Percentiles rank a stretch among this genome's conserved stretches.
Conservation (phyloP, 176 grass and related monocot genomes). For the Musa itinerans region DNA sequence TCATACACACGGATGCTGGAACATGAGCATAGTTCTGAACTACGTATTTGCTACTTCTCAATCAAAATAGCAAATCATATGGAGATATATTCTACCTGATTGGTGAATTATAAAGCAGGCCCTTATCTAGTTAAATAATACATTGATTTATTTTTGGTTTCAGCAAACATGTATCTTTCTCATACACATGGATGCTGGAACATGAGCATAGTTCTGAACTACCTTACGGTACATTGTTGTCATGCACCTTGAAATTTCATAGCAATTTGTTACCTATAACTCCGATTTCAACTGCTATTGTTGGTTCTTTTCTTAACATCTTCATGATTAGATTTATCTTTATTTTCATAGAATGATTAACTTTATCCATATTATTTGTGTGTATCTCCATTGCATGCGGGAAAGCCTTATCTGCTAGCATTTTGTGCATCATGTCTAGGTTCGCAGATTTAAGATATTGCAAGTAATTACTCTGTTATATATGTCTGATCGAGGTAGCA, state of each 20-base stretch:
- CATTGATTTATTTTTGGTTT: not conserved
- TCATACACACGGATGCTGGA: not conserved
- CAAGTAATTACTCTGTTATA: no score
- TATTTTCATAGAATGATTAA: no score
- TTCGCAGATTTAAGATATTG: no score
- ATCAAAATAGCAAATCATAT: not conserved
- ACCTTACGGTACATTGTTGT: not conserved
- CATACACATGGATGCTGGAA: not conserved
- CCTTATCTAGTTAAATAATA: not conserved
- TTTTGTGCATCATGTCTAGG: no score
- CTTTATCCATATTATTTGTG: no score
- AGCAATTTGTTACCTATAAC: no score
- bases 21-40: not conserved
- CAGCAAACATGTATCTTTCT: not conserved
- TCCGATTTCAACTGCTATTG: no score
- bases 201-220: not conserved
- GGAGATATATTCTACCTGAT: not conserved
- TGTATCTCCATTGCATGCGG: no score
- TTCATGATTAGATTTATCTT: no score
- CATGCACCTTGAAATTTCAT: not conserved
- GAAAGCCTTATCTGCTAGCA: no score
- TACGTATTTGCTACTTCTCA: not conserved
- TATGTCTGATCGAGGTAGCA: no score
- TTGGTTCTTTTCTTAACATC: no score
- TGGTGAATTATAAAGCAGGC: not conserved